A percentile compares a stretch with the other conserved stretches of the same genome.
Evolutionary conservation across 345 rosid species (phyloP).

Genomic region (Arabis alpina): DNA sequence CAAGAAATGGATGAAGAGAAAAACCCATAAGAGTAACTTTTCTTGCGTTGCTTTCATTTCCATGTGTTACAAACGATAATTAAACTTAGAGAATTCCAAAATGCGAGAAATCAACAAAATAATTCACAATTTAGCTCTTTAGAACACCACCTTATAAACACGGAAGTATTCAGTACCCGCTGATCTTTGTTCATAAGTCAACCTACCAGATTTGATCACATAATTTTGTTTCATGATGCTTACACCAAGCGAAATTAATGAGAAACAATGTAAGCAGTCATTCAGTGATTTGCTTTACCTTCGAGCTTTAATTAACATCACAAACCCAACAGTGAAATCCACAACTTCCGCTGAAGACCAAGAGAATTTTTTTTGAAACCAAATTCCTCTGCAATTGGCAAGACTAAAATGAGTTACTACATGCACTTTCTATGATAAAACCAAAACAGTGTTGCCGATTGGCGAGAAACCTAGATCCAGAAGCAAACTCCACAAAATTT

Average conservation of each 20-base stretch:
- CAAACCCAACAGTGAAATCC: conserved; percentile 99
- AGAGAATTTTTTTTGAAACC: conserved; percentile 87
- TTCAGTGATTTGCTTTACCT: conserved; percentile 52
- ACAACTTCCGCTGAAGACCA: conserved; percentile 95
- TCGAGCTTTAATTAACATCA: conserved; percentile 90
- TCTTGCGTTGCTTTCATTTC: conserved; percentile 79
- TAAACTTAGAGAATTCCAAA: conserved; percentile 9
- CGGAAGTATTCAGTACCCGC: conserved; percentile 86
- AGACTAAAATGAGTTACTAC: conserved; percentile 12
- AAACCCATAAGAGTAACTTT: conserved; percentile 70
- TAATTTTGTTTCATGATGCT: conserved; percentile 10
- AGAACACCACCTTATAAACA: conserved; percentile 68
- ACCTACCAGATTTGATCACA: conserved; percentile 48
- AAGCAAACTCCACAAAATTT: no score
- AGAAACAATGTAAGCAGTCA: background rate
- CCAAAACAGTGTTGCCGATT: background rate
- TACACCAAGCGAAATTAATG: conserved; percentile 8
- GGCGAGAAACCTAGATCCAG: no score
- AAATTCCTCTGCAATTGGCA: conserved; percentile 73
- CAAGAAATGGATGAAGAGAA: conserved; percentile 89
- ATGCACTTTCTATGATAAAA: background rate
- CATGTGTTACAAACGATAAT: conserved; percentile 50
- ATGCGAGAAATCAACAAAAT: background rate
- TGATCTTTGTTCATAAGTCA: conserved; percentile 92
- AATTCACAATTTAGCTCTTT: background rate